Base-by-base conservation (phyloP, 139 green algal species). In the Picochlorum sp. region DNA sequence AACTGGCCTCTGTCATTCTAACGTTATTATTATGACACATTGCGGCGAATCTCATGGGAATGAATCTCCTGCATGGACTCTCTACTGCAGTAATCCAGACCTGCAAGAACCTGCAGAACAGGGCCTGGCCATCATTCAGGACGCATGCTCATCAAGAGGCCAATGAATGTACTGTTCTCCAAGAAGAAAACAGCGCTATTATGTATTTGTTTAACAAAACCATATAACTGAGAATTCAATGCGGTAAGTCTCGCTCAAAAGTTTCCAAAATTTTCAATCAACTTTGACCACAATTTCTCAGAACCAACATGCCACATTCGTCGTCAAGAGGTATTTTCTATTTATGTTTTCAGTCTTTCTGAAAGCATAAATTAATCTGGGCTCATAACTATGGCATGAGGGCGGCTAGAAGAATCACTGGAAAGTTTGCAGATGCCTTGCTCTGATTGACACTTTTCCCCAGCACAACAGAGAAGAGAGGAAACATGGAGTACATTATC, bases 351-450 rank as follows among this genome's bases (percentile, higher is more conserved):
- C 46, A 52, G 46, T 16, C 46, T 52, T 52, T 16, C 46, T 23
- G 11, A 52, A 24, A 24, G 24, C 47, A 54, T 9, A 24, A 54
- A 54, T 54, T 24, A 54, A 54, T 54, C 47, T 54, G 24, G 24
- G 47, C 6, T 15, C 45, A 51, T 0, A 51, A 51, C n/a, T n/a
- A 51, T 51, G 4, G 0, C 45, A 51, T 51, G 45, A 51, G 5
- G 45, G 45, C n/a, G 45, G 45, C 45, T 51, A 54, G 11, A 54
- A n/a, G 45, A 51, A 51, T 51, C 45, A n/a, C 45, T 51, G 6
- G 45, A 51, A 51, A 51, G 45, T 0, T 51, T 51, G 45, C 45
- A 51, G 45, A 51, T 51, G 45, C 6, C 45, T 51, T 51, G 45
- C 45, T 51, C 45, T 14, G 45, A 51, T 0, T 51, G 45, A n/a